Evolutionary conservation across 805 yeast genomes (phyloP).

Genomic region (Barnettozyma sp.): DNA sequence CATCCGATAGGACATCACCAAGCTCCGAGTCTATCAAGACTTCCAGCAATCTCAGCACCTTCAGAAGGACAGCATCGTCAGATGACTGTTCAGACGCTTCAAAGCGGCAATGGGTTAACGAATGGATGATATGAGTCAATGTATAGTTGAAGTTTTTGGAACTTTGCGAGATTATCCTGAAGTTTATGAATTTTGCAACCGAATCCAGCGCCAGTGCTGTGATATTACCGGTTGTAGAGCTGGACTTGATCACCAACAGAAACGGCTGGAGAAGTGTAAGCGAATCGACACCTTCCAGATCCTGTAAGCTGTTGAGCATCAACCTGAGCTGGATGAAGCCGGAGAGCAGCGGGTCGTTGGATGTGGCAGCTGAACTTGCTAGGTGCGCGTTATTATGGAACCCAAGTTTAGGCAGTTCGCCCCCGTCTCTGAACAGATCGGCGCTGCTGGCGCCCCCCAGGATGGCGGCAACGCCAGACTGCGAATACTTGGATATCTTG

Average conservation of each 20-base stretch:
- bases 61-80: constrained; percentile 85
- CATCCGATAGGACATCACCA: constrained; percentile 67
- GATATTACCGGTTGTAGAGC: constrained; percentile 78
- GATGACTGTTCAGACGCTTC: constrained; percentile 90
- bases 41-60: constrained; percentile 73
- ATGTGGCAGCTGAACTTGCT: constrained; percentile 22
- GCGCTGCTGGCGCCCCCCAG: constrained; percentile 54
- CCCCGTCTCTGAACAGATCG: constrained; percentile 44
- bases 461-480: constrained; percentile 79
- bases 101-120: constrained; percentile 89
- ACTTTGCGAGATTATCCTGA: constrained; percentile 51
- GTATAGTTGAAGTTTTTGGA: constrained; percentile 52
- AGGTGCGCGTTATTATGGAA: constrained; percentile 13
- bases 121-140: constrained; percentile 51
- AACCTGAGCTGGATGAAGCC: constrained; percentile 75
- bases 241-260: constrained; percentile 71
- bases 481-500: constrained; percentile 69
- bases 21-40: constrained; percentile 55
- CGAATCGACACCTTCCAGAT: constrained; percentile 55
- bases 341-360: constrained; percentile 55
- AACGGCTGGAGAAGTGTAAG: constrained; percentile 81
- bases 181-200: constrained; percentile 62
- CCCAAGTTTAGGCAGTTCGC: constrained; percentile 29
- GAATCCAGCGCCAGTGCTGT: constrained; percentile 78
- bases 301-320: constrained; percentile 50